Evolutionary conservation across 148 eudicot species (phyloP).

Genomic region (Mesembryanthemum crystallinum): DNA sequence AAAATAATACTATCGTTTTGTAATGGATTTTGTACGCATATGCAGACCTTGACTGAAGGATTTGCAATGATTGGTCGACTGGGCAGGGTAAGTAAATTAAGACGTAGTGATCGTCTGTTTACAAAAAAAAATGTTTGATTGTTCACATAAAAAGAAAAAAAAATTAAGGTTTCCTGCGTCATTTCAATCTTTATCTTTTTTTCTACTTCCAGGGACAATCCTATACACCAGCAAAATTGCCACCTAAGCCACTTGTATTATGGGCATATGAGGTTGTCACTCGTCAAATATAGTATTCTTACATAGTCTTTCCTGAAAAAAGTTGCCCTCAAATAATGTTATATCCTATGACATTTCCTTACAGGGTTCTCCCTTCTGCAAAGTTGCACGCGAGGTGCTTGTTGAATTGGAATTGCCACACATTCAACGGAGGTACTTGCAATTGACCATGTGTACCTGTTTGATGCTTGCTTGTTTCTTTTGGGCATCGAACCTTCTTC

Average conservation of each 20-base stretch:
- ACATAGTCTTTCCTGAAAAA: not conserved
- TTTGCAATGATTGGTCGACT: conserved; percentile 97
- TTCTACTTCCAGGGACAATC: conserved; percentile 54
- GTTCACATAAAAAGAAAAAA: not conserved
- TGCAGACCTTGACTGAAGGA: conserved; percentile 86
- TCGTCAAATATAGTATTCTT: conserved; percentile 6
- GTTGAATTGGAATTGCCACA: conserved; percentile 96
- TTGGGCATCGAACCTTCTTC: not conserved
- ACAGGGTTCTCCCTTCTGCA: conserved; percentile 95
- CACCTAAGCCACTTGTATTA: conserved; percentile 78
- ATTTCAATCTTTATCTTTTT: not conserved
- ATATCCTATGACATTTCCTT: conserved; percentile 14
- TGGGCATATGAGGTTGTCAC: conserved; percentile 92
- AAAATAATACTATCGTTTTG: conserved; percentile 1
- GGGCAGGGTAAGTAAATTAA: conserved; percentile 59
- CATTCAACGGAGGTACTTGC: conserved; percentile 66
- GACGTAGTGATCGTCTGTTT: not conserved
- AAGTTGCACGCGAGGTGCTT: conserved; percentile 92
- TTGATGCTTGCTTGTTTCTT: not conserved
- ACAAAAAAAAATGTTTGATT: conserved; percentile 2
- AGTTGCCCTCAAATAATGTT: not conserved
- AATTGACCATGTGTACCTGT: not conserved
- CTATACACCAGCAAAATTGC: conserved; percentile 79
- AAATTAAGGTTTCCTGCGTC: not conserved
- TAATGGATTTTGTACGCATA: conserved; percentile 16